Base-by-base conservation (phyloP, 768 basidiomycete species). In the Pleurotus sapidus region DNA sequence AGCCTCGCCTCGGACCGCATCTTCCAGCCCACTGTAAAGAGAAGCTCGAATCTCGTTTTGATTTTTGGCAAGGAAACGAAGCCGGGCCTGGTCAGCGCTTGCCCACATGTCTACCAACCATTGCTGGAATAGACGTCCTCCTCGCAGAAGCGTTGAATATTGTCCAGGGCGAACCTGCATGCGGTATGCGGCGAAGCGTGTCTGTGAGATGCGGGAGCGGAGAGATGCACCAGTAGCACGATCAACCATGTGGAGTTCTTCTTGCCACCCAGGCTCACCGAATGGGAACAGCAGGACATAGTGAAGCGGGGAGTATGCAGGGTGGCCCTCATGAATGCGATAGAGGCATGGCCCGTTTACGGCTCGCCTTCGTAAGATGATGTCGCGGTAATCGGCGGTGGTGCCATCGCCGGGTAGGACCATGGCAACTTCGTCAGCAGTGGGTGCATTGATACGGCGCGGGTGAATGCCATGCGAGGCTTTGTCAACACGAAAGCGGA, bases 51-150 rank as follows among this genome's bases (percentile, higher is more conserved):
- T 42, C 11, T 25, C 49, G 3, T 25, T 56, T 27, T 81, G 76
- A 57, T 79, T 67, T 5, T 60, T 51, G 6, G 49, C 40, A 7
- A 70, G 46, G 57, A 59, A 81, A n/a, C 50, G 53, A 1, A 81
- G 66, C 3, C 71, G 63, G 1, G 53, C 47, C n/a, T 76, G 71
- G 2, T 79, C 76, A 23, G 70, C 62, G 1, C 61, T 62, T 8
- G 76, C 75, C 72, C 70, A 80, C 3, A 60, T 65, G 68, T 80
- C 74, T 46, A 72, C 71, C 18, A 76, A 38, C 37, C 72, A 73
- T 47, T 76, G 68, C 49, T 77, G 74, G 25, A 79, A 70, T 0
- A 81, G 65, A 8, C 64, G 65, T 1, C 73, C 70, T 51, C 66
- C 75, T 23, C 57, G 64, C 56, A 78, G 72, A 7, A 79, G 46